Conservation (phyloP, 441 rosid species). For the Corymbia calophylla region DNA sequence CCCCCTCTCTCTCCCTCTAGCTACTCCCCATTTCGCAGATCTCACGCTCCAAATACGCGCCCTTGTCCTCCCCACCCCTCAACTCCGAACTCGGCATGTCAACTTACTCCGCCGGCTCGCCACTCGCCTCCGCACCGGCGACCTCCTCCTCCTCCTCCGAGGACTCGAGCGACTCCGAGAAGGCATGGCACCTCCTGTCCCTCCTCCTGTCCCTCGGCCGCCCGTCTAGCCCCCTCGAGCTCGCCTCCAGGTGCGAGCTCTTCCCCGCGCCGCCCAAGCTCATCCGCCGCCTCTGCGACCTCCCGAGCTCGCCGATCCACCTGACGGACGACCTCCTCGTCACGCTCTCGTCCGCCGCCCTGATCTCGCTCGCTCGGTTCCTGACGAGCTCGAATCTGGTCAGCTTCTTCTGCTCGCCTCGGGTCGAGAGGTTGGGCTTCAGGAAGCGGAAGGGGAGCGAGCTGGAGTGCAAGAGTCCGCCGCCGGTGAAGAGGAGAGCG, state of each 20-base stretch:
- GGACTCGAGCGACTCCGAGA: constrained; percentile 13
- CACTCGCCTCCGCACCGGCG: constrained; percentile 4
- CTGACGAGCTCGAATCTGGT: constrained; percentile 15
- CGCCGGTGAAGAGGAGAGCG: background rate
- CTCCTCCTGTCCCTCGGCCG: constrained; percentile 53
- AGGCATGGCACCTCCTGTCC: constrained; percentile 59
- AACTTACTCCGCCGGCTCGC: background rate
- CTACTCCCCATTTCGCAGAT: background rate
- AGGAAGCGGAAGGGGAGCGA: constrained; percentile 36
- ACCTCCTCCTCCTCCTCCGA: background rate
- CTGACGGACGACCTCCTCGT: constrained; percentile 19
- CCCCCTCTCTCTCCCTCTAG: background rate
- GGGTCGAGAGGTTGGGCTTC: constrained; percentile 4
- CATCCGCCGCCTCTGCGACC: constrained; percentile 35
- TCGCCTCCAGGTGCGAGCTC: constrained; percentile 37
- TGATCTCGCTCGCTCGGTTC: constrained; percentile 17
- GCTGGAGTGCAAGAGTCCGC: background rate
- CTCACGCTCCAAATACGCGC: constrained; percentile 1
- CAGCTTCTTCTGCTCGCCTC: constrained; percentile 5
- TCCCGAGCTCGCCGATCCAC: constrained; percentile 44
- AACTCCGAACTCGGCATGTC: constrained; percentile 13
- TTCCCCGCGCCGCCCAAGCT: constrained; percentile 37
- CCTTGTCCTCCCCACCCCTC: background rate
- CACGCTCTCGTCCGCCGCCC: constrained; percentile 31
- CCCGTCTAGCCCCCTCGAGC: constrained; percentile 31